phyloP scores from a whole-genome alignment of 495 filamentous ascomycete genomes.

The Hyaloscypha finlandica region DNA sequence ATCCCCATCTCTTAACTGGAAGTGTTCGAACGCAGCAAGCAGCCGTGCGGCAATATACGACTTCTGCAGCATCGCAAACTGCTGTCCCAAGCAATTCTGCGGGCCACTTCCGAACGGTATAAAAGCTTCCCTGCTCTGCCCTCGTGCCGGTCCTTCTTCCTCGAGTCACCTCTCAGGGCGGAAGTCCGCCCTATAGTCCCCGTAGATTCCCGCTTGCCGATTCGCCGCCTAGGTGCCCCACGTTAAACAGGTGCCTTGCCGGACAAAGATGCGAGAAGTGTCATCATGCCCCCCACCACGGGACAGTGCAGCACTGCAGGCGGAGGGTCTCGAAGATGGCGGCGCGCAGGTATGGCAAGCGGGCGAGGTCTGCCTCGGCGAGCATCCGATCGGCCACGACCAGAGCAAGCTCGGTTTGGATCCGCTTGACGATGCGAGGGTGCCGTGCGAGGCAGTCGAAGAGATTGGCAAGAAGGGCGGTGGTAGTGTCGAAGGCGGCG shows the following conservation, averaged over 20 bases:
- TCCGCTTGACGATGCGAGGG: not conserved
- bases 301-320: not conserved
- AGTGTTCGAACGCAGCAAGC: not conserved
- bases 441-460: not conserved
- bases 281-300: not conserved
- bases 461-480: constrained; percentile 2
- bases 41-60: not conserved
- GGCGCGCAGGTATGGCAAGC: not conserved
- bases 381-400: not conserved
- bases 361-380: not conserved
- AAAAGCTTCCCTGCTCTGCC: not conserved
- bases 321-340: not conserved
- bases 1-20: not conserved
- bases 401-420: constrained; percentile 6
- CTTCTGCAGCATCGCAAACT: not conserved
- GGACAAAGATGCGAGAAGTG: not conserved
- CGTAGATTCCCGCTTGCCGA: not conserved
- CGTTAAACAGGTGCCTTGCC: not conserved
- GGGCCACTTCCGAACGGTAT: not conserved
- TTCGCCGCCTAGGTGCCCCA: not conserved
- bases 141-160: not conserved
- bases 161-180: not conserved
- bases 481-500: constrained; percentile 9
- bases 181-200: not conserved
- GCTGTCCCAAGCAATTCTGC: not conserved